Conservation (phyloP, 2,329 filamentous ascomycete genomes). For the Colletotrichum sp. region DNA sequence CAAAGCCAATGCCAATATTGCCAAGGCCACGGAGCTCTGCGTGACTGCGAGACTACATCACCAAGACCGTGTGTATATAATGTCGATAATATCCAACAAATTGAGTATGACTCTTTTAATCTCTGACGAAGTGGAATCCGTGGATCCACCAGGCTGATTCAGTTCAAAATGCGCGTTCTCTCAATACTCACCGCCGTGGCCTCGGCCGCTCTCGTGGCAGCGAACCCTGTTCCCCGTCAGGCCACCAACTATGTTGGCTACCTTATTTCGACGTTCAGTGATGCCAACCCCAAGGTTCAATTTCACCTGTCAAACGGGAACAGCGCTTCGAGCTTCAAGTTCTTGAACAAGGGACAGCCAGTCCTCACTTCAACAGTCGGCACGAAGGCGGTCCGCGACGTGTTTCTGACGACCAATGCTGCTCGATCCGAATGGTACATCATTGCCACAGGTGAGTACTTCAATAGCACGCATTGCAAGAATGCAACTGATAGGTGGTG, state of each 20-base stretch:
- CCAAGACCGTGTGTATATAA: neutral
- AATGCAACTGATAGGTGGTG: neutral
- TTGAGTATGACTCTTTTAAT: neutral
- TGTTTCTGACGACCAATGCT: conserved; percentile 37
- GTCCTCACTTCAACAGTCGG: conserved; percentile 37
- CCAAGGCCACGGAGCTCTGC: neutral
- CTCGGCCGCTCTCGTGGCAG: neutral
- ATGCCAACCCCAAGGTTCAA: conserved; percentile 35
- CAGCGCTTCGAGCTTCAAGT: conserved; percentile 33
- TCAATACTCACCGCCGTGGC: neutral
- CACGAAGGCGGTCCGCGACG: conserved; percentile 37
- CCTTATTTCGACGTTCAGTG: conserved; percentile 39
- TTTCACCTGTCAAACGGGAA: conserved; percentile 37
- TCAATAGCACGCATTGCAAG: neutral
- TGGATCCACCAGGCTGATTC: neutral
- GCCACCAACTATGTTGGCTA: conserved; percentile 34
- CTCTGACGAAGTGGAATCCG: too few relatives aligned
- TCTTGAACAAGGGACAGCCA: conserved; percentile 34
- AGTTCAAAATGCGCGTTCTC: neutral
- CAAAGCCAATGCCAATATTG: neutral
- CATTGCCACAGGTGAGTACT: conserved; percentile 36
- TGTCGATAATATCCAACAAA: neutral
- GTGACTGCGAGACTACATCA: neutral
- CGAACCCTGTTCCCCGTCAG: neutral
- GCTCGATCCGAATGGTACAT: conserved; percentile 37